These are phyloP conservation scores for Colletotrichum somersetense DNA, from an alignment of 2,329 filamentous ascomycete species.

Conservation along the genomic window DNA sequence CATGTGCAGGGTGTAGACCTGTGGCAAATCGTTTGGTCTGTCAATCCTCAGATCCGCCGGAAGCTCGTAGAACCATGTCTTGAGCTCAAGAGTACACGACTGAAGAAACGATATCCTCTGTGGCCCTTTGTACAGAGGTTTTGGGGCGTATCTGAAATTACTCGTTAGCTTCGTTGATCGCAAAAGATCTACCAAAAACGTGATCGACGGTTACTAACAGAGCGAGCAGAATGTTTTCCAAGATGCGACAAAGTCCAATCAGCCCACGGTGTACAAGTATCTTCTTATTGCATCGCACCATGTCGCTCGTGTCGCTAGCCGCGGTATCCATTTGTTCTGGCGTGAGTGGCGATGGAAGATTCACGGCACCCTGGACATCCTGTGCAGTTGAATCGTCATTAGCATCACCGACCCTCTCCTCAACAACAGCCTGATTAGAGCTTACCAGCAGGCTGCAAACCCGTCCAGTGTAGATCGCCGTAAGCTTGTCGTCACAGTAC, in stretches of 20 bases:
- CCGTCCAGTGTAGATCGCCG: slow-evolving; percentile 51
- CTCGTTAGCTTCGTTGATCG: neutral
- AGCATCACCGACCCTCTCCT: neutral
- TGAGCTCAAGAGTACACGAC: slow-evolving; percentile 49
- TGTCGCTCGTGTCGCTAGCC: neutral
- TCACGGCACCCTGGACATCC: slow-evolving; percentile 50
- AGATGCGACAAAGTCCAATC: slow-evolving; percentile 47
- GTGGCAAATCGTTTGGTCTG: slow-evolving; percentile 44
- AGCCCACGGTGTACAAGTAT: slow-evolving; percentile 45
- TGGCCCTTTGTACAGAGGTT: slow-evolving; percentile 43
- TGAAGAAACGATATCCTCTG: slow-evolving; percentile 48
- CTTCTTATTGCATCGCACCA: slow-evolving; percentile 24
- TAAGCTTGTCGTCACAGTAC: slow-evolving; percentile 53
- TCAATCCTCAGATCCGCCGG: slow-evolving; percentile 49
- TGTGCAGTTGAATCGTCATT: slow-evolving; percentile 8
- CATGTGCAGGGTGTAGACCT: slow-evolving; percentile 51
- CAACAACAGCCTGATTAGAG: rapidly evolving
- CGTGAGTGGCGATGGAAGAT: slow-evolving; percentile 43
- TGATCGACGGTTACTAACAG: slow-evolving; percentile 44
- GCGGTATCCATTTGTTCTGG: slow-evolving; percentile 18
- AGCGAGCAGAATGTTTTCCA: slow-evolving; percentile 49
- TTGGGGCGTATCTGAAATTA: slow-evolving; percentile 48
- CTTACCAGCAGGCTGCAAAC: slow-evolving; percentile 53
- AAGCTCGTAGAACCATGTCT: slow-evolving; percentile 52
- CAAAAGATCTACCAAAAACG: no score